Percentiles rank a stretch among this genome's conserved stretches.
phyloP scores from a whole-genome alignment of 768 basidiomycete genomes.

The Trametes cubensis region DNA sequence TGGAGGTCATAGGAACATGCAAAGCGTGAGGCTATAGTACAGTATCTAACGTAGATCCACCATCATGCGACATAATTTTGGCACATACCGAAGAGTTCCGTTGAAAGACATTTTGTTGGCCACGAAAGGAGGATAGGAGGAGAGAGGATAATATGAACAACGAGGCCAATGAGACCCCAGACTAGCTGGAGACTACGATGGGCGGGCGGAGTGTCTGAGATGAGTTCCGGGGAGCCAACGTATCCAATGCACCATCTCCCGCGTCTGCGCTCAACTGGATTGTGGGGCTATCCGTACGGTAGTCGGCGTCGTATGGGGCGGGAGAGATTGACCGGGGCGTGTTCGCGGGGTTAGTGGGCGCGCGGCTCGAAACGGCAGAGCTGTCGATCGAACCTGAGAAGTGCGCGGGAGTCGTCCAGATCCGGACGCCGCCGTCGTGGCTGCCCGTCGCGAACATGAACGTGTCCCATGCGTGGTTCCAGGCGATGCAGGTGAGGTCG shows the following conservation, averaged over 20 bases:
- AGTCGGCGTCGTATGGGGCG: conserved; percentile 21
- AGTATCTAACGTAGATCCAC: conserved; percentile 4
- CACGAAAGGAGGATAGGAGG: neutral
- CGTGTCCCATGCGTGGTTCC: conserved; percentile 70
- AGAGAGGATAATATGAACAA: neutral
- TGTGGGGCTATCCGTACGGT: conserved; percentile 22
- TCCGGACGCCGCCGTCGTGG: conserved; percentile 73
- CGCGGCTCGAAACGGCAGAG: conserved; percentile 16
- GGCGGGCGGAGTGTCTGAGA: neutral
- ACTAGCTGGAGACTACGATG: neutral
- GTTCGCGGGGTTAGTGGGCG: conserved; percentile 17
- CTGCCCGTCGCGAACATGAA: conserved; percentile 76
- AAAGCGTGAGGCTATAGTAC: conserved; percentile 5
- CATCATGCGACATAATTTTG: conserved; percentile 8
- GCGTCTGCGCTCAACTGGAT: neutral
- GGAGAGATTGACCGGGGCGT: conserved; percentile 25
- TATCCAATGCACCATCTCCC: neutral
- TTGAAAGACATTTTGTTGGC: neutral
- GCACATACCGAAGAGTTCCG: conserved; percentile 11
- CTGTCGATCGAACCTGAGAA: conserved; percentile 12
- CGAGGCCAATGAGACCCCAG: neutral
- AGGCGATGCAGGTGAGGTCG: conserved; percentile 79
- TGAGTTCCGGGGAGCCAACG: neutral
- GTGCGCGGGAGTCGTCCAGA: conserved; percentile 54
- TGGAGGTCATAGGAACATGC: neutral